Percentiles rank a stretch among this genome's conserved stretches.
These are phyloP conservation scores for Annulohypoxylon nitens DNA, from an alignment of 495 filamentous ascomycete species.

Conservation along the genomic window DNA sequence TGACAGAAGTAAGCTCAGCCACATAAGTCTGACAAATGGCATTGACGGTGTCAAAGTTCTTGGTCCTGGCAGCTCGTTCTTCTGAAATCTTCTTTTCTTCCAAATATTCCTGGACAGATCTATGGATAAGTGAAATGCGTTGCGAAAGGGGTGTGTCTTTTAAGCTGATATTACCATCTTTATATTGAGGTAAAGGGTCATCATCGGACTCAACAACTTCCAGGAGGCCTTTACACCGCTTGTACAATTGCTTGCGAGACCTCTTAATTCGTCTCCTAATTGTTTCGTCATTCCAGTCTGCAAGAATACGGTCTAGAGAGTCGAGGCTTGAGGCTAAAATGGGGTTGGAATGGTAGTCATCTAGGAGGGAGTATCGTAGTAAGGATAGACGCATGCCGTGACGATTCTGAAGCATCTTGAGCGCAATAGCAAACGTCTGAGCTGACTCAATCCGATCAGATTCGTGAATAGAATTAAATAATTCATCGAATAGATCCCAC, in stretches of 20 bases:
- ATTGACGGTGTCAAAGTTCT: neutral
- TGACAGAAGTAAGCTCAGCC: neutral
- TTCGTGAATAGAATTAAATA: conserved; percentile 6
- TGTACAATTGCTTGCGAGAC: conserved; percentile 7
- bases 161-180: neutral
- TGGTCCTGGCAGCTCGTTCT: neutral
- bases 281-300: neutral
- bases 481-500: neutral
- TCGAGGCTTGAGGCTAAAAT: conserved; percentile 3
- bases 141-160: neutral
- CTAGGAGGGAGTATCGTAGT: conserved; percentile 8
- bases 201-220: neutral
- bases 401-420: neutral
- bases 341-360: conserved; percentile 5
- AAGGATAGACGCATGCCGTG: neutral
- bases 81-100: conserved; percentile 1
- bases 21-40: conserved; percentile 13
- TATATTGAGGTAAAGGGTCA: neutral
- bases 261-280: neutral
- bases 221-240: conserved; percentile 8
- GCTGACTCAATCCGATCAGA: conserved; percentile 2
- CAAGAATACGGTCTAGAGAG: neutral
- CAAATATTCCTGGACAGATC: conserved; percentile 5
- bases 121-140: conserved; percentile 10
- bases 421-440: conserved; percentile 6